Base-by-base conservation (phyloP, 805 yeast species). In the Candida namnaoensis region DNA sequence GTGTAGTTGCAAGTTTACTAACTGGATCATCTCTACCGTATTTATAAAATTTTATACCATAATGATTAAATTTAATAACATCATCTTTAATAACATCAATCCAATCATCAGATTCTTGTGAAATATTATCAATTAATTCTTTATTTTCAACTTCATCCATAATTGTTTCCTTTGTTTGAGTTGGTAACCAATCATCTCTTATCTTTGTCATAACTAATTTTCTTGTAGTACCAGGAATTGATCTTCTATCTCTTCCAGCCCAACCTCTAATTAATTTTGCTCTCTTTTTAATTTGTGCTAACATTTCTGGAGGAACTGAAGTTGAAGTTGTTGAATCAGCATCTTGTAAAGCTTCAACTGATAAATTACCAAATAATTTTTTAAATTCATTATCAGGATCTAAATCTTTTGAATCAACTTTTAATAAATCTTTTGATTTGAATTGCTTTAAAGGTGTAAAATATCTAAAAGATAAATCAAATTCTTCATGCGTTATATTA, bases 151-250 rank as follows among this genome's bases (percentile, higher is more conserved):
- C 46, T 49, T 77, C 79, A 12, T 75, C 78, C 86, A 83, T 77
- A 1, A 60, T 51, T 34, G 85, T 52, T 12, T 82, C 82, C 45
- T 78, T 81, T 42, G 71, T 68, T 26, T 72, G 62, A 0, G 86
- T 76, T 1, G 95, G 95, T 7, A 84, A 54, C 86, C 90, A 86
- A 54, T 84, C 90, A 45, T 83, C 88, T 54, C 83, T 74, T 37
- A 87, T 77, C 51, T 80, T 80, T 0, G 95, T 79, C 45, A 88
- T 64, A 11, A 74, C 65, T 38, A 87, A 62, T 50, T 83, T 82
- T 47, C 88, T 70, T 0, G 77, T 61, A 1, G 86, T 76, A 26
- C 91, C 91, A 0, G 96, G 96, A 3, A 85, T 75, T 6, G 77
- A 64, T 38, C 82, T 62, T 46, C 80, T 76, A 52, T 86, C 95